These are phyloP conservation scores for Trichoderma guizhouense DNA, from an alignment of 2,329 filamentous ascomycete species.

Conservation along the genomic window DNA sequence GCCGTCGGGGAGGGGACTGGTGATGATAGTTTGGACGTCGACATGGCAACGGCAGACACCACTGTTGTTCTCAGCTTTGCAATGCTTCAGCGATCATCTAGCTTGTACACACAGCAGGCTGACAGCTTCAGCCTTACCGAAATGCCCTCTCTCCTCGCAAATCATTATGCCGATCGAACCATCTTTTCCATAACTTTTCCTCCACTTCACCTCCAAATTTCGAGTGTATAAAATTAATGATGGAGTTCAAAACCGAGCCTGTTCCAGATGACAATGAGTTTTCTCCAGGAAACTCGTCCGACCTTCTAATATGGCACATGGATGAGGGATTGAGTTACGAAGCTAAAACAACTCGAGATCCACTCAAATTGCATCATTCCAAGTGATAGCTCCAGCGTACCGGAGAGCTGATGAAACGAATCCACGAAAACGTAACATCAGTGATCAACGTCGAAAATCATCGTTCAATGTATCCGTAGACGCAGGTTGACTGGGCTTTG, in stretches of 20 bases:
- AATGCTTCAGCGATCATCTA: background rate
- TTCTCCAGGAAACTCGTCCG: background rate
- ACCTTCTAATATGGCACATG: too few relatives aligned
- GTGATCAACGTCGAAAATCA: conserved; percentile 65
- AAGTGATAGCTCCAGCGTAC: background rate
- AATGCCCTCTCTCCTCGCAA: background rate
- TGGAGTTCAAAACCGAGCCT: background rate
- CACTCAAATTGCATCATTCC: background rate
- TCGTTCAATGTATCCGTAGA: conserved; percentile 37
- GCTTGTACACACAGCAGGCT: background rate
- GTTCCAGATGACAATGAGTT: background rate
- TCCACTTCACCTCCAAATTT: background rate
- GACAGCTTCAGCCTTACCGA: background rate
- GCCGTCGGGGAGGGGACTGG: conserved; percentile 51
- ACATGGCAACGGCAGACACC: conserved; percentile 35
- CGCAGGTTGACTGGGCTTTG: conserved; percentile 40
- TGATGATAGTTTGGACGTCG: conserved; percentile 58
- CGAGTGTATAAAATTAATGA: background rate
- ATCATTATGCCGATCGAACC: too few relatives aligned
- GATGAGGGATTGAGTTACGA: background rate
- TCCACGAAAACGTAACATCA: background rate
- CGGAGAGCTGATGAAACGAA: background rate
- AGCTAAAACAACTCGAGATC: background rate
- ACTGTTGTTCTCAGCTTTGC: background rate
- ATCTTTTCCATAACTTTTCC: background rate